These are phyloP conservation scores for Pythium myriotylum DNA, from an alignment of 352 stramenopile species.

Conservation along the genomic window DNA sequence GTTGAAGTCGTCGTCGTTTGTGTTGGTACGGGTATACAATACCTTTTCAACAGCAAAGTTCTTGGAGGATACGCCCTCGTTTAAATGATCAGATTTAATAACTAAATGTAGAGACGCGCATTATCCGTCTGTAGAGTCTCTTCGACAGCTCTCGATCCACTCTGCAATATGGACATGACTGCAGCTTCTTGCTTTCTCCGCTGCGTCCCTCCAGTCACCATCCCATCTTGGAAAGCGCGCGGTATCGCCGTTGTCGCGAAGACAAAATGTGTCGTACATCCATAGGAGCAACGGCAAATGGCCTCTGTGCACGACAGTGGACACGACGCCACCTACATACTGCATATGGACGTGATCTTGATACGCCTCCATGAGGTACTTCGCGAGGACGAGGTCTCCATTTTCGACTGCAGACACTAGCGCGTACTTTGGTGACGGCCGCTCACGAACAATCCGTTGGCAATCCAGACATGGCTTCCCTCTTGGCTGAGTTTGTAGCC, in stretches of 20 bases:
- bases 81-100: too few relatives aligned
- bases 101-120: too few relatives aligned
- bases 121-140: too few relatives aligned
- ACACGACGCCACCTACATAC: too few relatives aligned
- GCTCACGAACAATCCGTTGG: too few relatives aligned
- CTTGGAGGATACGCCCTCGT: too few relatives aligned
- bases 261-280: not conserved
- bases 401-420: not conserved
- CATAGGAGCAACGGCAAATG: slow-evolving; percentile 1
- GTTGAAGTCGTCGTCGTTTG: too few relatives aligned
- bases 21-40: too few relatives aligned
- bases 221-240: not conserved
- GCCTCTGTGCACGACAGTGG: not conserved
- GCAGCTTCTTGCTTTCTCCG: not conserved
- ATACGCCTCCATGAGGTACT: slow-evolving; percentile 1
- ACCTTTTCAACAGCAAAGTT: too few relatives aligned
- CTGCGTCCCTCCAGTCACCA: not conserved
- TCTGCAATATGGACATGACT: not conserved
- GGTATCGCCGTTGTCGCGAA: not conserved
- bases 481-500: too few relatives aligned
- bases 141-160: not conserved
- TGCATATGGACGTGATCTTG: too few relatives aligned
- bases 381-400: not conserved
- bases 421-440: not conserved
- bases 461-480: too few relatives aligned